Evolutionary conservation across 1,284 basidiomycete genomes (phyloP).

Genomic region (Calocybe gambosa): DNA sequence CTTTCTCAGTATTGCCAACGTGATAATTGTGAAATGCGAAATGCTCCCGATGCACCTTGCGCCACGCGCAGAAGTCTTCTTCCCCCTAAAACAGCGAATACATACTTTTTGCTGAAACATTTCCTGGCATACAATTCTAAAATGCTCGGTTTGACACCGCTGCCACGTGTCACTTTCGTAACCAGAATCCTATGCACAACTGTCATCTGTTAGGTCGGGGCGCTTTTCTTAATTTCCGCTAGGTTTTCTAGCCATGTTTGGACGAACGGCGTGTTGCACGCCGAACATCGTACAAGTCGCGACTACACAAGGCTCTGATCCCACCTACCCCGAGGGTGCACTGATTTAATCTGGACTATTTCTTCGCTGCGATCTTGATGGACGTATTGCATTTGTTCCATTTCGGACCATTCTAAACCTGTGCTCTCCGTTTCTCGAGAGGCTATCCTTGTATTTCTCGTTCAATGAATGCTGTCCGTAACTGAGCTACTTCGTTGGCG

Average conservation of each 20-base stretch:
- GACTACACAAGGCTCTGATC: neutral
- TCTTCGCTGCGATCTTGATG: neutral
- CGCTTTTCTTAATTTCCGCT: conserved; percentile 2
- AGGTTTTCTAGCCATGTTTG: conserved; percentile 1
- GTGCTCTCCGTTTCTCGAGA: neutral
- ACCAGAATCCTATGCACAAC: neutral
- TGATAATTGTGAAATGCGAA: neutral
- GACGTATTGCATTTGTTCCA: neutral
- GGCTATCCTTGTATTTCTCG: neutral
- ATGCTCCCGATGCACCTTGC: neutral
- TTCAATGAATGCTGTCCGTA: neutral
- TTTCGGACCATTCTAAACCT: neutral
- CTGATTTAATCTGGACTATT: neutral
- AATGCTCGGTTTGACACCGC: neutral
- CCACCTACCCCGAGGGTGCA: neutral
- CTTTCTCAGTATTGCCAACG: neutral
- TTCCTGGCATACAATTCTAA: neutral
- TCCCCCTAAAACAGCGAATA: neutral
- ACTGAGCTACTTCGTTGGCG: neutral
- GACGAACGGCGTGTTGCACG: neutral
- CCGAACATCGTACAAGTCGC: neutral
- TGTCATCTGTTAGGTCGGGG: conserved; percentile 1
- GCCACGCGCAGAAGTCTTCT: neutral
- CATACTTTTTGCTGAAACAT: neutral
- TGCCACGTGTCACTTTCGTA: conserved; percentile 4